Percentiles rank a stretch among this genome's conserved stretches.
phyloP scores from a whole-genome alignment of 2,329 filamentous ascomycete species.

The Ophiostoma tasmaniense region DNA sequence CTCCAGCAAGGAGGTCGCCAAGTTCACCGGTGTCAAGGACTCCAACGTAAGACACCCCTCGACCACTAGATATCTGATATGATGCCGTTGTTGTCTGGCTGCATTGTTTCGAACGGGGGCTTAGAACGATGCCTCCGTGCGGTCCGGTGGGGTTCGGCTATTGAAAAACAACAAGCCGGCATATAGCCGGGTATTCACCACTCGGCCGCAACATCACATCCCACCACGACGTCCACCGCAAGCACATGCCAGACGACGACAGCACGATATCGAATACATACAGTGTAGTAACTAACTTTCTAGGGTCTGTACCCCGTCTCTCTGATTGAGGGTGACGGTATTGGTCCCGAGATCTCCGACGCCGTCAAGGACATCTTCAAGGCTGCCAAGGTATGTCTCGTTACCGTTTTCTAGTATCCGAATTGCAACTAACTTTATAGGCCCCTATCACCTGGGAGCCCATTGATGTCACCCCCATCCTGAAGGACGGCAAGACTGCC shows the following conservation, averaged over 20 bases:
- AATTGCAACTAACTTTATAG: constrained; percentile 38
- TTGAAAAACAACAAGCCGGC: not conserved
- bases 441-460: constrained; percentile 94
- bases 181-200: not conserved
- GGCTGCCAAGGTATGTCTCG: constrained; percentile 67
- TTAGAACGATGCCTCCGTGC: not conserved
- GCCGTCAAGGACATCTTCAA: constrained; percentile 98
- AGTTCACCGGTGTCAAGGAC: constrained; percentile 88
- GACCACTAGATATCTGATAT: not conserved
- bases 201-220: not conserved
- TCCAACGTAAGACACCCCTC: constrained; percentile 58
- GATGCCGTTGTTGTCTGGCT: not conserved
- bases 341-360: constrained; percentile 94
- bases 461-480: constrained; percentile 85
- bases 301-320: constrained; percentile 94
- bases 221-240: not conserved
- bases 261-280: not conserved
- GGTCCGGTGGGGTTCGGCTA: constrained; percentile 1
- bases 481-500: constrained; percentile 91
- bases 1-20: constrained; percentile 68
- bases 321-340: constrained; percentile 97
- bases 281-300: not conserved
- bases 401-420: not conserved
- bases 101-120: not conserved
- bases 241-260: not conserved